Evolutionary conservation across 179 eudicot species (phyloP), one percentile per base, ranked within the genome.

Genomic region (Spergularia azorica): DNA sequence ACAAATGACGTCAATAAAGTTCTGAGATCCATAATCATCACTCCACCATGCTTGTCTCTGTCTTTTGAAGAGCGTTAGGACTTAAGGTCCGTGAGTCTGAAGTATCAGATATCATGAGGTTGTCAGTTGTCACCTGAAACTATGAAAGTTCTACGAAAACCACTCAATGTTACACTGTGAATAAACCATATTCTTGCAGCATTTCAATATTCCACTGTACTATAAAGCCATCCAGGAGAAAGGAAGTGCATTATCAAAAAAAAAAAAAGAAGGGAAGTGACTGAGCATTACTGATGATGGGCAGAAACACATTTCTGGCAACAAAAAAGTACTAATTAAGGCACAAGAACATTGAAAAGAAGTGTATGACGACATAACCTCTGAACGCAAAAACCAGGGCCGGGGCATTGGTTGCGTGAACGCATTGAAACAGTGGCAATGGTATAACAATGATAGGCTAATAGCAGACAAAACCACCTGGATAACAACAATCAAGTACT

Each of bases 261-360:
- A 26, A 26, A 26, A 26, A 26, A 26, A 26, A 26, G 32, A 26
- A 26, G 32, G 32, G 32, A 26, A 26, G 32, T 26, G 32, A 26
- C 8, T 43, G 48, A 43, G 48, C 20, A 12, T 32, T 36, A 36
- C 43, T 38, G 15, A 12, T 38, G 17, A 10, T 10, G 68, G 9
- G 12, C 43, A 32, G 10, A 20, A 64, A 64, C 13, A 64, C 39
- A 32, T 12, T 36, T 32, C 6, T 36, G 8, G 50, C 16, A 13
- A 36, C 36, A 21, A 0, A 62, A 62, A 62, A 20, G 32, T 43
- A 21, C 41, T 10, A 62, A 21, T 36, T 10, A 21, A 18, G 26
- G 65, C 65, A 62, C 65, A 62, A 62, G 39, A 62, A 20, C 65
- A 62, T 21, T 62, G 12, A 64, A 64, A 64, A 13, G 48, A 26